Base-by-base conservation (phyloP, 352 stramenopile species). In the Globisporangium cylindrosporum region DNA sequence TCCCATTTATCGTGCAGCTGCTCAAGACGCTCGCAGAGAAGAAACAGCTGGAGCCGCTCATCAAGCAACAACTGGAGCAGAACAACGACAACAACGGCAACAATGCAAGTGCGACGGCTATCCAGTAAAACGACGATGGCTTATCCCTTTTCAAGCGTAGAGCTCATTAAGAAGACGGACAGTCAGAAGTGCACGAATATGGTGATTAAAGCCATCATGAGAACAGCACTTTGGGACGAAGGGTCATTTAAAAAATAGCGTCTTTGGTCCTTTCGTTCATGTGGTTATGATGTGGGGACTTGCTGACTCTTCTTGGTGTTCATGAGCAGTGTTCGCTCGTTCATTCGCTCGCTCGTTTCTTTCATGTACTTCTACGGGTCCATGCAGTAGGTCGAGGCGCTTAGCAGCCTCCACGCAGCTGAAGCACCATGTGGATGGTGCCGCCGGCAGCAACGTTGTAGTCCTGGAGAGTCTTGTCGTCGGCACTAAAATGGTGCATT, bases 351-450 rank as follows among this genome's bases (percentile, higher is more conserved):
- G 54, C 27, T 38, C 4, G 7, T 38, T 43, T 59, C 54, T 59
- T 59, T 27, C 54, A 59, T 59, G 54, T 43, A 59, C 54, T 59
- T 64, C 59, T 64, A 64, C 59, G 59, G 29, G 59, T 64, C 38
- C 59, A 56, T 32, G 59, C n/a, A 27, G 15, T 57, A 10, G n/a
- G 1, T 43, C 51, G 15, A 48, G 18, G 53, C 29, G 7, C 57
- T 72, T 89, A 92, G 74, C 72, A 85, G 22, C 97, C 96, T 49
- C 97, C 97, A 74, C 97, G 93, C 71, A 99, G 84, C 80, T 99
- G 97, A 67, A 99, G 85, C 22, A 99, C 97, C 97, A 99, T 99
- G 84, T 99, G 97, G 82, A 99, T 99, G 43, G 97, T 99, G 60
- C 93, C 96, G 36, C 97, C 97, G 22, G 97, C 96, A 53, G 80